Evolutionary conservation across 495 filamentous ascomycete species (phyloP).

Genomic region (Rusavskia elegans): DNA sequence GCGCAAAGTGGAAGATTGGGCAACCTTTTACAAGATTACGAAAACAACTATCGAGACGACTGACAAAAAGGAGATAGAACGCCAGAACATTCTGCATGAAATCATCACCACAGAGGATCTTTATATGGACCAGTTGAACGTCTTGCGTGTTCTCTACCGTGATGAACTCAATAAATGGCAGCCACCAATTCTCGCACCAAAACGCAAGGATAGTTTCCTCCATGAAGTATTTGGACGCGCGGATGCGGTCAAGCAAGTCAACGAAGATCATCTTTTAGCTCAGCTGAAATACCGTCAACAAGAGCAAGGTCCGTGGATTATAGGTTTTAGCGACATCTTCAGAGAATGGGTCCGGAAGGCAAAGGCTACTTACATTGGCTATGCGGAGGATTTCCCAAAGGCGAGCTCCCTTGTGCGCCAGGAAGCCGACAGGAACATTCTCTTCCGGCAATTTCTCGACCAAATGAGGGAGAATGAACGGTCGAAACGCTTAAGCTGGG

Average conservation of each 20-base stretch:
- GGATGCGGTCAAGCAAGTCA: conserved; percentile 77
- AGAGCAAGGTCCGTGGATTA: conserved; percentile 89
- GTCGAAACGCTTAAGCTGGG: conserved; percentile 82
- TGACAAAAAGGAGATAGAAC: conserved; percentile 74
- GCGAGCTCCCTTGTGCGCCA: conserved; percentile 71
- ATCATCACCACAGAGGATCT: conserved; percentile 86
- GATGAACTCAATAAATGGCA: conserved; percentile 60
- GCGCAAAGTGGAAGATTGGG: conserved; percentile 69
- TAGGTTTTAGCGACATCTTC: conserved; percentile 94
- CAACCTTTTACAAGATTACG: conserved; percentile 73
- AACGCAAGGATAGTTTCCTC: conserved; percentile 61
- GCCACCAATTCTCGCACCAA: conserved; percentile 65
- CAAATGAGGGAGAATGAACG: conserved; percentile 59
- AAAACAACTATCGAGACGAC: conserved; percentile 54
- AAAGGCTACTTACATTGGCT: conserved; percentile 74
- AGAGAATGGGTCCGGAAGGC: conserved; percentile 97
- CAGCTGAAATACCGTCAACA: conserved; percentile 96
- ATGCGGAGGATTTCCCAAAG: conserved; percentile 73
- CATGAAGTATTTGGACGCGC: conserved; percentile 78
- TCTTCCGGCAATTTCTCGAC: conserved; percentile 78
- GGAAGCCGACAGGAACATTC: conserved; percentile 68
- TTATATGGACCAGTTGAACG: conserved; percentile 75
- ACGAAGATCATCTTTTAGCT: conserved; percentile 84
- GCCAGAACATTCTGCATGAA: conserved; percentile 91
- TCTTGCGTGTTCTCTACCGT: conserved; percentile 71